phyloP scores from a whole-genome alignment of 495 filamentous ascomycete genomes.

The Tuber indicum region DNA sequence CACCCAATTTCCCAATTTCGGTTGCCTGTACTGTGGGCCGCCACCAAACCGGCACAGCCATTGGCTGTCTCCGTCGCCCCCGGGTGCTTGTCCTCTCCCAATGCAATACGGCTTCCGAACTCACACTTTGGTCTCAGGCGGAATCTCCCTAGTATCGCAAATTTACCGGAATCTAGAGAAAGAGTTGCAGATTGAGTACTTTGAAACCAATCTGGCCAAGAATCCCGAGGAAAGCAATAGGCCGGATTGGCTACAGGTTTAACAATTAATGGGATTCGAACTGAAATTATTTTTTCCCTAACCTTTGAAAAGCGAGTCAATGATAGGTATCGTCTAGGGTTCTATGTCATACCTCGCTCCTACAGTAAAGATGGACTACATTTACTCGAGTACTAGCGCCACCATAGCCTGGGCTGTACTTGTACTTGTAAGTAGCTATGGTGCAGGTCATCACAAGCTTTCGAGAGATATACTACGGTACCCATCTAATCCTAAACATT shows the following conservation, averaged over 20 bases:
- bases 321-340: neutral
- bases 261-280: constrained; percentile 16
- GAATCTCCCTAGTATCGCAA: constrained; percentile 38
- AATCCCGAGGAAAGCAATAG: constrained; percentile 22
- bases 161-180: constrained; percentile 37
- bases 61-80: constrained; percentile 37
- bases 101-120: neutral
- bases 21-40: constrained; percentile 39
- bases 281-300: constrained; percentile 5
- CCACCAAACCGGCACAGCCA: constrained; percentile 39
- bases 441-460: neutral
- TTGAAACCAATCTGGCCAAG: constrained; percentile 33
- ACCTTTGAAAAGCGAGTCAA: neutral
- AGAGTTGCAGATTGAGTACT: constrained; percentile 39
- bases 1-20: constrained; percentile 20
- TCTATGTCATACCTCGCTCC: neutral
- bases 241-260: constrained; percentile 31
- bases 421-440: neutral
- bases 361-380: neutral
- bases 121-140: constrained; percentile 2
- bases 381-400: neutral
- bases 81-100: constrained; percentile 20
- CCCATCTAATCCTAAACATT: neutral
- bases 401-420: neutral
- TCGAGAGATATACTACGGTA: neutral